These are phyloP conservation scores for Sugiyamaella boreocaroliniensis DNA, from an alignment of 805 yeast genomes.

Conservation along the genomic window DNA sequence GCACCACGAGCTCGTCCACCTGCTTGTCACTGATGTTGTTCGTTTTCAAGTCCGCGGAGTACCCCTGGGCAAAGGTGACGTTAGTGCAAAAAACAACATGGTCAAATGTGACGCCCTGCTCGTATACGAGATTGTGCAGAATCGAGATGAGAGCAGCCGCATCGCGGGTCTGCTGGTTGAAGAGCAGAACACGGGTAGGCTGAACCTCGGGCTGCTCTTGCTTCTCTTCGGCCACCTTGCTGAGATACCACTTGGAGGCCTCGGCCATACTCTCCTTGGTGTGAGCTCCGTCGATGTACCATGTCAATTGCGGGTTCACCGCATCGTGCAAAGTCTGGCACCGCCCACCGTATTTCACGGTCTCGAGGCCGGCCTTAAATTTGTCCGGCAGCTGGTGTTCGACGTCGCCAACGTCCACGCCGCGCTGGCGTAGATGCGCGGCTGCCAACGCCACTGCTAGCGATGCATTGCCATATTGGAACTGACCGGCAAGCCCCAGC, in stretches of 20 bases:
- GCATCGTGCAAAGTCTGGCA: constrained; percentile 61
- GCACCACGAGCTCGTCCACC: constrained; percentile 76
- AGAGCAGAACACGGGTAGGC: constrained; percentile 48
- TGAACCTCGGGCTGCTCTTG: constrained; percentile 5
- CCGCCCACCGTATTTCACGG: constrained; percentile 90
- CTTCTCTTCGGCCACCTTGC: constrained; percentile 19
- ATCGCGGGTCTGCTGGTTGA: constrained; percentile 93
- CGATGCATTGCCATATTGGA: constrained; percentile 82
- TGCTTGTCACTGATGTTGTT: constrained; percentile 73
- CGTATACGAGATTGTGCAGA: constrained; percentile 34
- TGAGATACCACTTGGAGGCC: constrained; percentile 71
- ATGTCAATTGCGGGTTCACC: constrained; percentile 39
- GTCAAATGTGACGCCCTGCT: constrained; percentile 46
- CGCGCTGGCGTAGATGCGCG: constrained; percentile 49
- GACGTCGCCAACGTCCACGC: constrained; percentile 21
- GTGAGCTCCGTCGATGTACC: constrained; percentile 95
- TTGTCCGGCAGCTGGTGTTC: constrained; percentile 18
- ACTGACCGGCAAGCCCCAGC: constrained; percentile 52
- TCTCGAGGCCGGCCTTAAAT: constrained; percentile 47
- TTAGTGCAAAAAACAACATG: constrained; percentile 83
- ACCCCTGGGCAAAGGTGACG: constrained; percentile 85
- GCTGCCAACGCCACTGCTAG: constrained; percentile 69
- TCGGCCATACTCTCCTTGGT: constrained; percentile 80
- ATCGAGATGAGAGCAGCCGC: constrained; percentile 55
- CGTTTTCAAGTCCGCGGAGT: constrained; percentile 70